These are phyloP conservation scores for Solanum hybrid DNA, from an alignment of 305 asterid genomes.

Conservation along the genomic window DNA sequence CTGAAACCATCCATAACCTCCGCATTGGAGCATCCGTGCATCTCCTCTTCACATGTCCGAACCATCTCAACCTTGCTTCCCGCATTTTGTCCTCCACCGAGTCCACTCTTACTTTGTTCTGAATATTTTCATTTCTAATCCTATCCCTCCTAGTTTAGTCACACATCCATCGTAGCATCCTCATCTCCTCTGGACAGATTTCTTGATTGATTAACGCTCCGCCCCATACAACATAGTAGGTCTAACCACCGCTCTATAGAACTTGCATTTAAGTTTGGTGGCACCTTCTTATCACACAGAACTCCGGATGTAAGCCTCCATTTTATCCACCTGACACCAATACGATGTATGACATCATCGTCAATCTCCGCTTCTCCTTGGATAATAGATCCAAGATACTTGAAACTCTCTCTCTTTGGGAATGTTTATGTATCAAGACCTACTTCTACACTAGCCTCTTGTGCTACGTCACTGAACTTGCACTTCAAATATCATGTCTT, in stretches of 20 bases:
- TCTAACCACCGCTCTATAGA: background rate
- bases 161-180: background rate
- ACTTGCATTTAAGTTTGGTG: background rate
- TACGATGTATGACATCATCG: background rate
- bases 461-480: background rate
- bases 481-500: background rate
- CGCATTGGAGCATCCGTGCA: background rate
- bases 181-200: background rate
- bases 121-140: background rate
- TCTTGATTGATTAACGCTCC: background rate
- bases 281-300: background rate
- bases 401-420: background rate
- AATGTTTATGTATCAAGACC: background rate
- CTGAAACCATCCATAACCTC: background rate
- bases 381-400: background rate
- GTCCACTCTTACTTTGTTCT: background rate
- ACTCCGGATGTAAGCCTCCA: background rate
- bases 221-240: background rate
- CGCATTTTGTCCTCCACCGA: background rate
- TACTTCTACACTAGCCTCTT: background rate
- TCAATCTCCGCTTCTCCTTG: background rate
- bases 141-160: background rate
- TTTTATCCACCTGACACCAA: background rate
- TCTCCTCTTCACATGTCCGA: background rate
- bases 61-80: background rate